Evolutionary conservation across 164 flowering plant species (phyloP).

Genomic region (Nymphaea thermarum): DNA sequence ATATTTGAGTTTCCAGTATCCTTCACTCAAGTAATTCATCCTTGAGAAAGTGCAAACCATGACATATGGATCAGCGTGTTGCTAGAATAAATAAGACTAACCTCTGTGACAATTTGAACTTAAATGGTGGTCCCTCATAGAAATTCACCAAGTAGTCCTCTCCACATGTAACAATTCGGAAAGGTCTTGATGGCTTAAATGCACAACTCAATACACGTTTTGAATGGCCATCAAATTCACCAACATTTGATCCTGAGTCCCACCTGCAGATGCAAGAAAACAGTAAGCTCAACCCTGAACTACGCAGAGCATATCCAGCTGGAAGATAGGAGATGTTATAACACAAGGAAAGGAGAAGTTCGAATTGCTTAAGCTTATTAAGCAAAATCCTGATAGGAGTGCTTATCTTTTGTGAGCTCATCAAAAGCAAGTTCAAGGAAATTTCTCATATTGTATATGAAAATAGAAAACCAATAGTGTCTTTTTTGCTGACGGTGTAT

Average conservation of each 20-base stretch:
- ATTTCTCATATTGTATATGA: too few relatives aligned
- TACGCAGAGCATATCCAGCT: too few relatives aligned
- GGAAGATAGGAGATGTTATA: too few relatives aligned
- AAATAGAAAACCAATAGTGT: too few relatives aligned
- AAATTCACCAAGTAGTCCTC: conserved; percentile 94
- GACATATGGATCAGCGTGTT: background rate
- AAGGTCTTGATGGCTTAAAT: conserved; percentile 92
- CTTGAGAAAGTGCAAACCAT: background rate
- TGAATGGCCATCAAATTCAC: conserved; percentile 97
- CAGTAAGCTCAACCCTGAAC: background rate
- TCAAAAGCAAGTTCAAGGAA: too few relatives aligned
- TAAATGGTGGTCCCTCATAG: conserved; percentile 99
- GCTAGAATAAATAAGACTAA: conserved; percentile 9
- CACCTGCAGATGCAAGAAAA: conserved; percentile 42
- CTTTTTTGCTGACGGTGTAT: too few relatives aligned
- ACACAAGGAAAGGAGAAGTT: too few relatives aligned
- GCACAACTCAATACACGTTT: conserved; percentile 86
- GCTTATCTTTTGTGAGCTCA: too few relatives aligned
- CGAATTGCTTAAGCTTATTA: too few relatives aligned
- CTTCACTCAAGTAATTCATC: background rate
- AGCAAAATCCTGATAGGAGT: too few relatives aligned
- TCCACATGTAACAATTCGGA: conserved; percentile 90
- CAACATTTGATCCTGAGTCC: conserved; percentile 95
- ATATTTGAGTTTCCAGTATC: too few relatives aligned
- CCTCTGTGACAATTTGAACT: conserved; percentile 90